phyloP scores from a whole-genome alignment of 2,329 filamentous ascomycete genomes.

The Penicillium italicum region DNA sequence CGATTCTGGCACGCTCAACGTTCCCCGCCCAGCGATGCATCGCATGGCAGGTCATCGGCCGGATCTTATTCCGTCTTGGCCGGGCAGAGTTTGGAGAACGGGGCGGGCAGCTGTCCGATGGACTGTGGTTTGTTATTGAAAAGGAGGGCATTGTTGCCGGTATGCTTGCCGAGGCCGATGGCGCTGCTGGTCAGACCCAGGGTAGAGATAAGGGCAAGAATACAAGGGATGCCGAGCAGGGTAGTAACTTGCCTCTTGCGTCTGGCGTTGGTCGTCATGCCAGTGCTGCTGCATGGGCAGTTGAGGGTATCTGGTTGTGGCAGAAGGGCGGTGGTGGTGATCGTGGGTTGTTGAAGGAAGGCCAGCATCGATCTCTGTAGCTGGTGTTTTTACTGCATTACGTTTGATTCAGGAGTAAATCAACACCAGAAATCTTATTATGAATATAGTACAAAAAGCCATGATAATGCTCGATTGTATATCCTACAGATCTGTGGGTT shows the following conservation, averaged over 20 bases:
- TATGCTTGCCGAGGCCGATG: constrained; percentile 69
- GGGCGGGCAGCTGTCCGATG: constrained; percentile 63
- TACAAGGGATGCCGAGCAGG: neutral
- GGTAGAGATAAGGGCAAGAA: constrained; percentile 10
- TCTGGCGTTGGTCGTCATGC: constrained; percentile 57
- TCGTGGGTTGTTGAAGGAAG: constrained; percentile 39
- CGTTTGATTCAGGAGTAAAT: neutral
- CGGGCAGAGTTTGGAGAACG: constrained; percentile 65
- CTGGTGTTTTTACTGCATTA: neutral
- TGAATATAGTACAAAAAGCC: neutral
- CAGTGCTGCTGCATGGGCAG: constrained; percentile 77
- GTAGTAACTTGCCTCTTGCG: constrained; percentile 7
- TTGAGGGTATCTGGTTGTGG: constrained; percentile 89
- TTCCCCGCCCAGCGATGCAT: constrained; percentile 86
- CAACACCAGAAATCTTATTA: neutral
- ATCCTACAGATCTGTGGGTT: neutral
- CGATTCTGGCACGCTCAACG: constrained; percentile 72
- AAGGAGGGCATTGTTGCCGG: constrained; percentile 73
- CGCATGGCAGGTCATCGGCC: constrained; percentile 84
- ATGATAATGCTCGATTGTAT: neutral
- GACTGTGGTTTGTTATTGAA: constrained; percentile 77
- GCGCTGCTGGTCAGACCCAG: constrained; percentile 48
- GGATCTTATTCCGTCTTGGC: constrained; percentile 79
- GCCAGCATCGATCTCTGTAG: constrained; percentile 29
- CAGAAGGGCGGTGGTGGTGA: constrained; percentile 60